Evolutionary conservation across 306 rosid genomes (phyloP).

Genomic region (Vigna nakashimae): DNA sequence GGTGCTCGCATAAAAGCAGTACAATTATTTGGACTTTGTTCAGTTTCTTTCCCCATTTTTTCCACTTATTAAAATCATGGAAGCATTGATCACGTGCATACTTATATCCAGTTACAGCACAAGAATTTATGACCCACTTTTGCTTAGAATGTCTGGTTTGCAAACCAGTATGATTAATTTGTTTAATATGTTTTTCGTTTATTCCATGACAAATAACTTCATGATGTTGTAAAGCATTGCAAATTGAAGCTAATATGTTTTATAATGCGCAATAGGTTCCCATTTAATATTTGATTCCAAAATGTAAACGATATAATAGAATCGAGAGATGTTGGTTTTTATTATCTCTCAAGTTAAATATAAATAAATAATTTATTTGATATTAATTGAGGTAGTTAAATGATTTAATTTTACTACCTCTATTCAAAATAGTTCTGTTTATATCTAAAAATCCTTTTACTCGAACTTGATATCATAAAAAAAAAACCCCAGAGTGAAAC

Average conservation of each 20-base stretch:
- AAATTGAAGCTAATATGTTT: constrained; percentile 3
- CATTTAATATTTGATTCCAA: neutral
- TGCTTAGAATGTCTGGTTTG: neutral
- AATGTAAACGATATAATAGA: neutral
- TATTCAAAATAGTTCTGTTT: no score
- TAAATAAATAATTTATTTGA: no score
- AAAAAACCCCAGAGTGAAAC: no score
- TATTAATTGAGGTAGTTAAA: no score
- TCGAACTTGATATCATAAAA: no score
- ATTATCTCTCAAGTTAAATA: no score
- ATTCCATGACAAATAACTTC: neutral
- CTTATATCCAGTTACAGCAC: neutral
- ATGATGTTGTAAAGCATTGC: neutral
- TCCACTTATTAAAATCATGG: neutral
- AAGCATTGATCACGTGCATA: neutral
- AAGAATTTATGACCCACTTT: neutral
- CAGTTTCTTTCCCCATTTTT: neutral
- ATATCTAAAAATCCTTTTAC: no score
- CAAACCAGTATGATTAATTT: neutral
- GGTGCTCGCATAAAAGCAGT: constrained; percentile 8
- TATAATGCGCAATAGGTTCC: neutral
- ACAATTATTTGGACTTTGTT: constrained; percentile 4
- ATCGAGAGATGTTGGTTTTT: neutral
- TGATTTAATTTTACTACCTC: no score
- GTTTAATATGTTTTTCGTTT: neutral